Percentiles rank a stretch among this genome's conserved stretches.
phyloP scores from a whole-genome alignment of 352 stramenopile genomes.

The Phytophthora macrochlamydospora region DNA sequence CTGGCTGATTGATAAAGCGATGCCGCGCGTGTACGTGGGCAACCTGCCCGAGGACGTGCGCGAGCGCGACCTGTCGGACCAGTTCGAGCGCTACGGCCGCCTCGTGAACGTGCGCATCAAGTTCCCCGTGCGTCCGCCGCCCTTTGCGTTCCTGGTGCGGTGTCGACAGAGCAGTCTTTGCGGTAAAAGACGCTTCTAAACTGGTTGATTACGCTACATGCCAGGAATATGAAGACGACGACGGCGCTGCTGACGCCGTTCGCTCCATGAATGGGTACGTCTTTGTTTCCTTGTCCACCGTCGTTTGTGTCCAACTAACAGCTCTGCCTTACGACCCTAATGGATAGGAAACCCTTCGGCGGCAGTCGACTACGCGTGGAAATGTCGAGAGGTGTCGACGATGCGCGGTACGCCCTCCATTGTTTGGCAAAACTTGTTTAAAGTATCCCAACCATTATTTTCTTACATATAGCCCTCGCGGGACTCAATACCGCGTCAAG shows the following conservation, averaged over 20 bases:
- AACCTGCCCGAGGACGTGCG: conserved; percentile 63
- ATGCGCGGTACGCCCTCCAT: conserved; percentile 15
- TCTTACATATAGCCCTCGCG: conserved; percentile 26
- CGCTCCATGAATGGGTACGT: conserved; percentile 62
- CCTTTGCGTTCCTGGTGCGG: conserved; percentile 71
- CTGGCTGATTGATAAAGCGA: conserved; percentile 1
- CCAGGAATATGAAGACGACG: conserved; percentile 64
- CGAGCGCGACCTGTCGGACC: conserved; percentile 59
- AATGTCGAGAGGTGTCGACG: conserved; percentile 44
- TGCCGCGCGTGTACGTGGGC: conserved; percentile 61
- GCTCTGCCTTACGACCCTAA: neutral
- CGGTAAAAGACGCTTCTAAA: no score
- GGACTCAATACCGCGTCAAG: conserved; percentile 60
- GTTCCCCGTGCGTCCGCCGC: conserved; percentile 47
- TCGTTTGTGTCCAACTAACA: conserved; percentile 1
- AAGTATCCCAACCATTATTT: neutral
- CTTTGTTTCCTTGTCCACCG: neutral
- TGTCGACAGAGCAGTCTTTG: neutral
- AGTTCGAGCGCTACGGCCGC: conserved; percentile 60
- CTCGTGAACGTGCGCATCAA: conserved; percentile 56
- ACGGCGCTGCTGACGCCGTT: conserved; percentile 61
- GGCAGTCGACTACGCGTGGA: conserved; percentile 57
- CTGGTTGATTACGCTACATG: neutral
- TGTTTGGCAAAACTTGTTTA: conserved; percentile 7
- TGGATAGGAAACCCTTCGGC: conserved; percentile 26